Conservation (phyloP, 371 early-diverging fungal species). For the Apophysomyces trapeziformis region DNA sequence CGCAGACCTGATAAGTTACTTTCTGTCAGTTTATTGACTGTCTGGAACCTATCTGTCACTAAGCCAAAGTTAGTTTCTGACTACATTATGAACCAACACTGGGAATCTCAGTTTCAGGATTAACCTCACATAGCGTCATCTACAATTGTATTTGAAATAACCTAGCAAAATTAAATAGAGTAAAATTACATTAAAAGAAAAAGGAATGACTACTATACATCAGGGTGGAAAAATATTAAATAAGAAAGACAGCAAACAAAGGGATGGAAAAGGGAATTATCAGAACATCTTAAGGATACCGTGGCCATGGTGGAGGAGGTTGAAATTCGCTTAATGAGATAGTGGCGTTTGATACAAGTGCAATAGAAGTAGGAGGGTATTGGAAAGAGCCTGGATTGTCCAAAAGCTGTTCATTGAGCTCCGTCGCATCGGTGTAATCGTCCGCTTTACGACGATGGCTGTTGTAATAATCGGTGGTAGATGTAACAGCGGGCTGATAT, state of each 20-base stretch:
- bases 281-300: neutral
- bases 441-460: slow-evolving; percentile 3
- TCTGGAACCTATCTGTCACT: too few relatives aligned
- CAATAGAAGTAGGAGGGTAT: neutral
- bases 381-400: neutral
- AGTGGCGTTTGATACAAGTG: neutral
- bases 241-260: neutral
- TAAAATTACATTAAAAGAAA: neutral
- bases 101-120: too few relatives aligned
- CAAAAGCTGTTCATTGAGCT: neutral
- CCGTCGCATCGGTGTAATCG: slow-evolving; percentile 1
- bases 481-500: neutral
- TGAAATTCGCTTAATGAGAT: slow-evolving; percentile 1
- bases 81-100: too few relatives aligned
- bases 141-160: neutral
- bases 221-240: neutral
- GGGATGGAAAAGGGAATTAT: neutral
- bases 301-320: slow-evolving; percentile 1
- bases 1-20: too few relatives aligned
- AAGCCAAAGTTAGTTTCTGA: too few relatives aligned
- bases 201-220: neutral
- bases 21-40: too few relatives aligned
- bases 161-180: neutral
- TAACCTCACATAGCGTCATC: too few relatives aligned
- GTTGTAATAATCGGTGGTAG: slow-evolving; percentile 3